These are phyloP conservation scores for Craspedostauros australis DNA, from an alignment of 108 stramenopile species.

Conservation along the genomic window DNA sequence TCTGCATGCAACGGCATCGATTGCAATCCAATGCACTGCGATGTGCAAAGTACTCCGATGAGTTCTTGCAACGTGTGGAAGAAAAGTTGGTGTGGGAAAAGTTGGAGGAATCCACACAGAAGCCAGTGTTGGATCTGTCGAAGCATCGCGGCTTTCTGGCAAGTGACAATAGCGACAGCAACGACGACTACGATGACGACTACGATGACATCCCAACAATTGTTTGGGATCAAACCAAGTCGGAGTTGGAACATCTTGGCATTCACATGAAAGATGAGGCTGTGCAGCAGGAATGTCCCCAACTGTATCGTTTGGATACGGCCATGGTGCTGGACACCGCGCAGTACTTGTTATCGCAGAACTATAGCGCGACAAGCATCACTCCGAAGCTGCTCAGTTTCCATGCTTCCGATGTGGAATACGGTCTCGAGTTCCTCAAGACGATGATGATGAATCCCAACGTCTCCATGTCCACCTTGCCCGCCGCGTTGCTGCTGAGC, in stretches of 20 bases:
- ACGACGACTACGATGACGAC: not conserved
- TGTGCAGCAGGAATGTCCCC: conserved; percentile 8
- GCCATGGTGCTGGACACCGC: conserved; percentile 9
- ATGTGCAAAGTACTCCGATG: no score
- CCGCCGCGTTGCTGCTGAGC: conserved; percentile 9
- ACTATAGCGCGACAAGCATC: not conserved
- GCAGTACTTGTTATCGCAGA: not conserved
- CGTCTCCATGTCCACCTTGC: conserved; percentile 4
- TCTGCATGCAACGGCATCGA: no score
- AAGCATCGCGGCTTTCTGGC: not conserved
- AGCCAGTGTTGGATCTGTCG: conserved; percentile 25
- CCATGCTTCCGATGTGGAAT: conserved; percentile 11
- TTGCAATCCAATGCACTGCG: no score
- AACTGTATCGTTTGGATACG: conserved; percentile 17
- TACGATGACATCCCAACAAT: conserved; percentile 15
- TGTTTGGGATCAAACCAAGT: conserved; percentile 11
- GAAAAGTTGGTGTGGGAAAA: conserved; percentile 27
- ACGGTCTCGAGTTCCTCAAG: conserved; percentile 28
- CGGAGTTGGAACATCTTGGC: conserved; percentile 1
- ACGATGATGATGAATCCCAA: conserved; percentile 15
- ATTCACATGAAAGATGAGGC: not conserved
- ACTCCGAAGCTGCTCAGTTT: conserved; percentile 13
- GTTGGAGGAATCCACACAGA: conserved; percentile 1
- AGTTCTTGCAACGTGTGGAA: no score
- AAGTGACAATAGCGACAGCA: not conserved